Evolutionary conservation across 2,329 filamentous ascomycete species (phyloP).

Genomic region (Orbilia brochopaga): DNA sequence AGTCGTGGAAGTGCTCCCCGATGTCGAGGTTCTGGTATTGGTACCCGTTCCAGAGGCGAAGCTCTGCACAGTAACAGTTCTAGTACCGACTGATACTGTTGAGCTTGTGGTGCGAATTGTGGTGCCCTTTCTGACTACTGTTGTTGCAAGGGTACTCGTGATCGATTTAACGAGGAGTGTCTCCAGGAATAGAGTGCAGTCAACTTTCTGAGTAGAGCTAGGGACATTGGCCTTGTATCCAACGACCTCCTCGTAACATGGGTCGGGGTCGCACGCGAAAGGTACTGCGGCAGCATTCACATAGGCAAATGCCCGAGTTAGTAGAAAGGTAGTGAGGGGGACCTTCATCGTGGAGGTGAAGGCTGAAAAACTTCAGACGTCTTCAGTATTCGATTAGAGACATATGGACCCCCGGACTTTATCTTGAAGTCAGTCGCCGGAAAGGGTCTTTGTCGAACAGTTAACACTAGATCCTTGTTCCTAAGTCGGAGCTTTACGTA

Average conservation of each 20-base stretch:
- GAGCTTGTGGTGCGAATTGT: neutral
- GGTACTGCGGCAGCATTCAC: slow-evolving; percentile 14
- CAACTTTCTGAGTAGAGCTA: neutral
- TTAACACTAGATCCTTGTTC: neutral
- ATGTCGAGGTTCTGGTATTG: too few relatives aligned
- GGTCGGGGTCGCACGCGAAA: slow-evolving; percentile 16
- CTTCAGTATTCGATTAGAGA: slow-evolving; percentile 21
- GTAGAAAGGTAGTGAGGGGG: slow-evolving; percentile 14
- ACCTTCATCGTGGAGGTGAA: slow-evolving; percentile 30
- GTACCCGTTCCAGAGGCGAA: too few relatives aligned
- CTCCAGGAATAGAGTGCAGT: neutral
- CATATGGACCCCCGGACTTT: slow-evolving; percentile 14
- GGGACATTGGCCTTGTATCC: slow-evolving; percentile 8
- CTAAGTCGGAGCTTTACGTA: neutral
- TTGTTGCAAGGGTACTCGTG: neutral
- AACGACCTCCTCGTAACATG: slow-evolving; percentile 19
- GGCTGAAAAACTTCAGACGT: slow-evolving; percentile 13
- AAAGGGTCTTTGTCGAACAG: neutral
- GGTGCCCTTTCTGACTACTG: neutral
- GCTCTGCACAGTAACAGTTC: neutral
- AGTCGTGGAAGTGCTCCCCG: too few relatives aligned
- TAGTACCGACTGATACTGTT: neutral
- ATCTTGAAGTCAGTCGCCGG: neutral
- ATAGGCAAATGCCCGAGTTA: slow-evolving; percentile 21
- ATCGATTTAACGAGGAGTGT: neutral